Conservation (phyloP, 768 basidiomycete species). For the Lentinus tigrinus region DNA sequence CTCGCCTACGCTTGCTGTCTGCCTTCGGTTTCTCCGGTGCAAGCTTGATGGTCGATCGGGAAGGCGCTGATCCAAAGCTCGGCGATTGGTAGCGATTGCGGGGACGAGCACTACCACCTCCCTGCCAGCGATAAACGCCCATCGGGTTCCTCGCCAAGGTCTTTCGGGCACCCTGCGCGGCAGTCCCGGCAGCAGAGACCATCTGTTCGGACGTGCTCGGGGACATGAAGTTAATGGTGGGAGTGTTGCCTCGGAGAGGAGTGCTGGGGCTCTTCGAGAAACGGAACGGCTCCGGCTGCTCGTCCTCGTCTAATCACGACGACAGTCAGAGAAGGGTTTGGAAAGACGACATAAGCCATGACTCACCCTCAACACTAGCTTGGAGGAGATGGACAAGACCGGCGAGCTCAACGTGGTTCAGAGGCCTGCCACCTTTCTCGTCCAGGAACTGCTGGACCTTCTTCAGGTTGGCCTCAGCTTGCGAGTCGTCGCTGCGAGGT, state of each 20-base stretch:
- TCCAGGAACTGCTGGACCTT: constrained; percentile 38
- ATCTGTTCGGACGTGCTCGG: constrained; percentile 20
- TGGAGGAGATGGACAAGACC: constrained; percentile 56
- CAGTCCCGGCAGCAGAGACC: constrained; percentile 11
- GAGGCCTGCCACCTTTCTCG: constrained; percentile 44
- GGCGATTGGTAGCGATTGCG: constrained; percentile 74
- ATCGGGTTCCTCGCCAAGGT: constrained; percentile 72
- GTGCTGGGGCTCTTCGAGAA: constrained; percentile 53
- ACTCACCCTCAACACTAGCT: constrained; percentile 51
- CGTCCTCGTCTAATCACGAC: constrained; percentile 24
- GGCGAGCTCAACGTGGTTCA: constrained; percentile 52
- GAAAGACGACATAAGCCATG: constrained; percentile 8
- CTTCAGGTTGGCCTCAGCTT: constrained; percentile 9
- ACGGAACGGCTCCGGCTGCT: constrained; percentile 57
- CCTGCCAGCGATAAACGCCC: constrained; percentile 70
- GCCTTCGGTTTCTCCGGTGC: constrained; percentile 39
- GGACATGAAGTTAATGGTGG: constrained; percentile 24
- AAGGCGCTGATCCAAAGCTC: constrained; percentile 59
- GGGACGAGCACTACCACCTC: constrained; percentile 69
- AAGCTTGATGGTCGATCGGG: constrained; percentile 44
- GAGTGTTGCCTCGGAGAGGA: constrained; percentile 36
- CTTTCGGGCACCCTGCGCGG: constrained; percentile 44
- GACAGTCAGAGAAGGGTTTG: constrained; percentile 11
- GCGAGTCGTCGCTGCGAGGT: constrained; percentile 13
- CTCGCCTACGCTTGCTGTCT: constrained; percentile 62